phyloP scores from a whole-genome alignment of 768 basidiomycete genomes.

The Tulasnella sp. region DNA sequence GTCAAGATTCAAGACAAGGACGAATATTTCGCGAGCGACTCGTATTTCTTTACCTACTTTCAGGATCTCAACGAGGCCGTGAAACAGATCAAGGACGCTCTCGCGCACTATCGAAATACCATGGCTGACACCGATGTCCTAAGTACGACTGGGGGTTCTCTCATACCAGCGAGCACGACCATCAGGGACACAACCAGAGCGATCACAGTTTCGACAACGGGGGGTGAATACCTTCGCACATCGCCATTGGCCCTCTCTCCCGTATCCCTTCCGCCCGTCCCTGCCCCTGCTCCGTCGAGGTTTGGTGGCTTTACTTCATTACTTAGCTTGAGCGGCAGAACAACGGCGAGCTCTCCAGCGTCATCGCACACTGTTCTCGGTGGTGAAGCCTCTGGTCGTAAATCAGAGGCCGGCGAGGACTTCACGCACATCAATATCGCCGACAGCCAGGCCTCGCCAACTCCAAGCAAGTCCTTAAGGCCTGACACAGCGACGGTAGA shows the following conservation, averaged over 20 bases:
- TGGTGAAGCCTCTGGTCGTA: background rate
- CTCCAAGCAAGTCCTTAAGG: background rate
- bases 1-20: slow-evolving; percentile 62
- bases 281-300: background rate
- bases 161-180: background rate
- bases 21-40: slow-evolving; percentile 67
- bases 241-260: background rate
- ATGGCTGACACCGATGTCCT: background rate
- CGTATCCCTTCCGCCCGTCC: background rate
- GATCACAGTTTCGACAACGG: background rate
- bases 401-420: background rate
- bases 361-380: background rate
- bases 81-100: slow-evolving; percentile 68
- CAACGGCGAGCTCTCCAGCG: background rate
- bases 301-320: slow-evolving; percentile 12
- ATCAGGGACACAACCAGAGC: slow-evolving; percentile 25
- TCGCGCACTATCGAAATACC: slow-evolving; percentile 35
- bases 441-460: background rate
- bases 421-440: slow-evolving; percentile 12
- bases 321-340: background rate
- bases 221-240: background rate
- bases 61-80: slow-evolving; percentile 66
- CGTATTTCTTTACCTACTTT: slow-evolving; percentile 94
- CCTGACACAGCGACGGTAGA: background rate
- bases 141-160: background rate